Base-by-base conservation (phyloP, 208 protist species). In the Borovskyia barvae region DNA sequence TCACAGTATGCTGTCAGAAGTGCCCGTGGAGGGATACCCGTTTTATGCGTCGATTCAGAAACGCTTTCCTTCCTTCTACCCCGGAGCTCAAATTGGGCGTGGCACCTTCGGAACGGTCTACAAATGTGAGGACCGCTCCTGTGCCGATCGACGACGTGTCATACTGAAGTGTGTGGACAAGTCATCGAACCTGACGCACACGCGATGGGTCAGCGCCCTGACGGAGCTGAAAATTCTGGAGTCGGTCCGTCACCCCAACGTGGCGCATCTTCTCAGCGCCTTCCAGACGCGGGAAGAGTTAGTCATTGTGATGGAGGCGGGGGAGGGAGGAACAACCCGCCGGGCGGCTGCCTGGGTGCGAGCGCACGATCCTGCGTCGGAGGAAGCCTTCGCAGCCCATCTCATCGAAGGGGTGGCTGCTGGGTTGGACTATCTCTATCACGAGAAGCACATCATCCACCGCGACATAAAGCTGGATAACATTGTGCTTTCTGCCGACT, bases 401-500 rank as follows among this genome's bases (percentile, higher is more conserved):
- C 53, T 92, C n/a, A 45, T 90, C 0, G 35, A 54, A 19, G 76
- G 90, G 24, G 73, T 95, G 11, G 56, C 77, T 3, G 60, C 63
- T 4, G 85, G 68, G 2, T 63, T 95, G 2, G 61, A 85, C 40
- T 91, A 93, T 60, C 63, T 95, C 17, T 88, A 92, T 69, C 54
- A 49, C 24, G 54, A 66, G 25, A 66, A 77, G 17, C 53, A 59
- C 55, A 72, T 93, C 32, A 75, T 93, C 12, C 89, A 95, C 52
- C 78, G 85, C 29, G 89, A 95, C 60, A 82, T 95, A 22, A 95
- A 95, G 56, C 66, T 77, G 33, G 85, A 92, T 40, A 95, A 95
- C 57, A 93, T 95, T 49, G 77, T 92, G 22, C 51, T 95, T 32
- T 78, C 61, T 30, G 58, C 53, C 2, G 85, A 95, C 54, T 90